These are phyloP conservation scores for Coniochaeta prunicola DNA, from an alignment of 2,329 filamentous ascomycete genomes.

Conservation along the genomic window DNA sequence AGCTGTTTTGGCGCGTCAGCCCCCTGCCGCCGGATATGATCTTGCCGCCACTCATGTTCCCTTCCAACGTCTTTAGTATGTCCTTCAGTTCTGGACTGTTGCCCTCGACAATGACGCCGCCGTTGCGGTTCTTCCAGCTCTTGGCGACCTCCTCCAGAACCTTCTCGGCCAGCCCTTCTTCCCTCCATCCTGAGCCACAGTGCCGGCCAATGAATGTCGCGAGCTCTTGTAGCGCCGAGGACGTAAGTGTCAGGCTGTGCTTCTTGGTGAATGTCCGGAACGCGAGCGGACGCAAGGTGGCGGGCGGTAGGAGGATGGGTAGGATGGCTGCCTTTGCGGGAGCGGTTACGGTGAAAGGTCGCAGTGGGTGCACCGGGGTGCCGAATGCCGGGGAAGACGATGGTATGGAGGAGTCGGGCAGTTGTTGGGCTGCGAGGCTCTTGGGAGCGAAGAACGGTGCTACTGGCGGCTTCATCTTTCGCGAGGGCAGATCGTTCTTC, in stretches of 20 bases:
- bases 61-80: slow-evolving; percentile 77
- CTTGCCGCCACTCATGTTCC: slow-evolving; percentile 81
- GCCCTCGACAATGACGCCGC: slow-evolving; percentile 87
- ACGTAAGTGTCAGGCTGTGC: slow-evolving; percentile 86
- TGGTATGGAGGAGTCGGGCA: slow-evolving; percentile 55
- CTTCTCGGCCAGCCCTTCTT: slow-evolving; percentile 86
- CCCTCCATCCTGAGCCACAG: slow-evolving; percentile 93
- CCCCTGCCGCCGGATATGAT: slow-evolving; percentile 46
- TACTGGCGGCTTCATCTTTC: slow-evolving; percentile 20
- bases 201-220: slow-evolving; percentile 87
- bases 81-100: slow-evolving; percentile 66
- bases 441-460: slow-evolving; percentile 31
- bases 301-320: slow-evolving; percentile 81
- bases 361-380: slow-evolving; percentile 75
- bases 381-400: slow-evolving; percentile 89
- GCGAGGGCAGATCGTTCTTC: slow-evolving; percentile 10
- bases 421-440: slow-evolving; percentile 19
- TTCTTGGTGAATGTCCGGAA: slow-evolving; percentile 98
- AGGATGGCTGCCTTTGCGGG: slow-evolving; percentile 58
- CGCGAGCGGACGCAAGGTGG: slow-evolving; percentile 80
- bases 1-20: slow-evolving; percentile 56
- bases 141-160: slow-evolving; percentile 88
- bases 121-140: slow-evolving; percentile 84
- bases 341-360: slow-evolving; percentile 48
- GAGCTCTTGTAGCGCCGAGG: slow-evolving; percentile 75